A percentile compares a stretch with the other conserved stretches of the same genome.
phyloP scores from a whole-genome alignment of 352 stramenopile species.

The Phytophthora melonis region DNA sequence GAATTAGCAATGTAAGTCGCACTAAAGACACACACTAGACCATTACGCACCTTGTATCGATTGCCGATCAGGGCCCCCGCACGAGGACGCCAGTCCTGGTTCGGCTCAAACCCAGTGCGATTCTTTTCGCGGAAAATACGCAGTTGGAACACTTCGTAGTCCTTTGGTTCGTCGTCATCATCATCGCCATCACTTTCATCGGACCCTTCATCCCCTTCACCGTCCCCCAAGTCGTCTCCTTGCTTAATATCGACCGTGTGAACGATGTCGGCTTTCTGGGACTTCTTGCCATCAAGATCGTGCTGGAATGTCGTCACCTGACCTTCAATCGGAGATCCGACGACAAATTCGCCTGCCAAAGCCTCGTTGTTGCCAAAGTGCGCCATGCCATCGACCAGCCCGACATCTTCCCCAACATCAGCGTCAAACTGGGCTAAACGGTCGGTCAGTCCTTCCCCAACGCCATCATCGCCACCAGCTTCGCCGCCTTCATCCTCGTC shows the following conservation, averaged over 20 bases:
- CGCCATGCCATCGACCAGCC: constrained; percentile 24
- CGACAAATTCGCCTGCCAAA: constrained; percentile 20
- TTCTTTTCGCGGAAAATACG: constrained; percentile 82
- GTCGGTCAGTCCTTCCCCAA: constrained; percentile 17
- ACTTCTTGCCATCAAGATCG: constrained; percentile 35
- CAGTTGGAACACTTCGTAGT: constrained; percentile 80
- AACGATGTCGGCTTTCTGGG: constrained; percentile 36
- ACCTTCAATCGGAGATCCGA: constrained; percentile 29
- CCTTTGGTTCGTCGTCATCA: constrained; percentile 49
- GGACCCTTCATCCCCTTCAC: constrained; percentile 41
- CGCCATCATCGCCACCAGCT: constrained; percentile 15
- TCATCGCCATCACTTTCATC: constrained; percentile 46
- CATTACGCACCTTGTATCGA: constrained; percentile 62
- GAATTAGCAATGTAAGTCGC: constrained; percentile 6
- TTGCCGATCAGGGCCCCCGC: constrained; percentile 63
- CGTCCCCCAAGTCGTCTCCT: constrained; percentile 21
- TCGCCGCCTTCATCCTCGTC: constrained; percentile 31
- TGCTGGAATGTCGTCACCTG: constrained; percentile 43
- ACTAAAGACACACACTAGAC: background rate
- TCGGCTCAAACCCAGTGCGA: constrained; percentile 84
- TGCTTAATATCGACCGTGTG: constrained; percentile 49
- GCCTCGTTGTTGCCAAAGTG: constrained; percentile 22
- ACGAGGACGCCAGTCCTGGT: constrained; percentile 77
- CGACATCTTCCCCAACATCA: constrained; percentile 20
- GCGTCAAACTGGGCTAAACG: constrained; percentile 14